Evolutionary conservation across 140 eudicot genomes (phyloP).

Genomic region (Anethum foeniculum): DNA sequence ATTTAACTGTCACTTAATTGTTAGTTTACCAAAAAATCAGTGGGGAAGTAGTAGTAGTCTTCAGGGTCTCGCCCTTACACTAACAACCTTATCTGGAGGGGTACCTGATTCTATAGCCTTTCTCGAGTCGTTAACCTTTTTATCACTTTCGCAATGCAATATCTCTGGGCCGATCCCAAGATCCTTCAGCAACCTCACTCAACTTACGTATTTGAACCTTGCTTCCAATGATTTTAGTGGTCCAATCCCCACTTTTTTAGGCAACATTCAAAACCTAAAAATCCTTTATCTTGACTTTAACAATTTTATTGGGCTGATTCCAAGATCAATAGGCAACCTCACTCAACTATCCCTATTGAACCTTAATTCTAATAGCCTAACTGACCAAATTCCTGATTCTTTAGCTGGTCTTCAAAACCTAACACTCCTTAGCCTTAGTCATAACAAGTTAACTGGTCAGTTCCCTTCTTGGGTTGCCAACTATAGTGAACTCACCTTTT

Average conservation of each 20-base stretch:
- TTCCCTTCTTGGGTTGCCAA: neutral
- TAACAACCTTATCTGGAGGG: slow-evolving; percentile 18
- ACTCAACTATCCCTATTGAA: neutral
- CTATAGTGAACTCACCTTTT: neutral
- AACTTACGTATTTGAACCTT: slow-evolving; percentile 5
- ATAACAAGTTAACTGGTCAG: neutral
- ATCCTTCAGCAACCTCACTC: slow-evolving; percentile 6
- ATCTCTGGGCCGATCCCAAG: slow-evolving; percentile 20
- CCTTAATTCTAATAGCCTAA: neutral
- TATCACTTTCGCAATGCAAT: slow-evolving; percentile 4
- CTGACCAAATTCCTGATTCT: too few species aligned
- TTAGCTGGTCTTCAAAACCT: slow-evolving; percentile 9
- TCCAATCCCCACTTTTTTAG: neutral
- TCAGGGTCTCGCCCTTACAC: slow-evolving; percentile 2
- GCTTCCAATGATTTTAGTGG: slow-evolving; percentile 16
- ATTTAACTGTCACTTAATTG: slow-evolving; percentile 7
- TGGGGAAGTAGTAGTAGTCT: slow-evolving; percentile 22
- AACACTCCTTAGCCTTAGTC: neutral
- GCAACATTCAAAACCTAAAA: slow-evolving; percentile 1
- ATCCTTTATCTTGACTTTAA: neutral
- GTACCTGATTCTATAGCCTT: slow-evolving; percentile 27
- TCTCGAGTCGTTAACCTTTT: slow-evolving; percentile 14
- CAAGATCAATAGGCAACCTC: slow-evolving; percentile 12
- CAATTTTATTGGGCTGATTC: slow-evolving; percentile 21
- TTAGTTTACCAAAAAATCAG: slow-evolving; percentile 16